Conservation (phyloP, 2,329 filamentous ascomycete species). For the Dendryphion nanum region DNA sequence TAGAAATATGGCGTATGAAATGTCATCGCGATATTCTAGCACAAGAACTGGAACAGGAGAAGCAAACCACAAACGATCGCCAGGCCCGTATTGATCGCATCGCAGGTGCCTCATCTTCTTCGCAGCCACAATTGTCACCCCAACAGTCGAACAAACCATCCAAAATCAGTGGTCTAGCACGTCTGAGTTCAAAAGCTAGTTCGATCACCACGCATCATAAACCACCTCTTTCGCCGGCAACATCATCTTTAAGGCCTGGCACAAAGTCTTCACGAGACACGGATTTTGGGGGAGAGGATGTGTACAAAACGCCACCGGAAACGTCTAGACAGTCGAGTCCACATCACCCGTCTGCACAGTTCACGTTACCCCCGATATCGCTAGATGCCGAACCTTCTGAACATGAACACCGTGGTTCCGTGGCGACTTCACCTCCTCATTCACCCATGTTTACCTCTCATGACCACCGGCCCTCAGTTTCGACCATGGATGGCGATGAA, state of each 20-base stretch:
- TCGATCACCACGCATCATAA: conserved; percentile 29
- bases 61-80: conserved; percentile 35
- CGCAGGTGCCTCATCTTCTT: conserved; percentile 17
- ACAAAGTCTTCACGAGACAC: conserved; percentile 39
- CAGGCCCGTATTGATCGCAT: conserved; percentile 26
- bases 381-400: too few species aligned
- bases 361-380: conserved; percentile 29
- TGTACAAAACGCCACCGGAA: conserved; percentile 48
- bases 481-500: conserved; percentile 28
- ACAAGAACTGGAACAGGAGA: conserved; percentile 82
- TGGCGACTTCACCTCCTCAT: conserved; percentile 33
- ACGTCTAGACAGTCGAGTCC: conserved; percentile 38
- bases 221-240: conserved; percentile 29
- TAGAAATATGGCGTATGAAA: conserved; percentile 88
- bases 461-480: conserved; percentile 35
- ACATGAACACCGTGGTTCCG: conserved; percentile 31
- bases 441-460: conserved; percentile 30
- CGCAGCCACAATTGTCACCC: conserved; percentile 22
- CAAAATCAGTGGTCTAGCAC: conserved; percentile 32
- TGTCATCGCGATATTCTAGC: conserved; percentile 87
- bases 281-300: conserved; percentile 37
- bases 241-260: conserved; percentile 26
- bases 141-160: conserved; percentile 25
- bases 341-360: conserved; percentile 25
- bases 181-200: conserved; percentile 38